These are phyloP conservation scores for Sanguinoderma infundibulare DNA, from an alignment of 1,284 basidiomycete species.

Conservation along the genomic window DNA sequence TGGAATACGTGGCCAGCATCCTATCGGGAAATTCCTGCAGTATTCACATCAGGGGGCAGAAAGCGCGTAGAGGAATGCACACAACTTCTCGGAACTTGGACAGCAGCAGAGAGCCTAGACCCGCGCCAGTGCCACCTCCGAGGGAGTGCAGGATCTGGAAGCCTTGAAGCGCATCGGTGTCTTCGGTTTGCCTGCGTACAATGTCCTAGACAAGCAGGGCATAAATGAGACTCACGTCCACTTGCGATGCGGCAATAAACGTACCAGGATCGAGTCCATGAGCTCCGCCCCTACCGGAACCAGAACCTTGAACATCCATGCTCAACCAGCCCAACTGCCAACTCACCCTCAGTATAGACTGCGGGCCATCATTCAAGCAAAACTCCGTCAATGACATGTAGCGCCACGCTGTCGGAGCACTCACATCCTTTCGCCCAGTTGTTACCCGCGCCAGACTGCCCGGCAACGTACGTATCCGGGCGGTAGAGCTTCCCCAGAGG, in stretches of 20 bases:
- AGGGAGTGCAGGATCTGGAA: conserved; percentile 94
- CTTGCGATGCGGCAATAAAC: conserved; percentile 12
- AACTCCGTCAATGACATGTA: not conserved
- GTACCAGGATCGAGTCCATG: conserved; percentile 82
- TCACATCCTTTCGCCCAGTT: conserved; percentile 92
- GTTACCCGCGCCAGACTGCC: conserved; percentile 84
- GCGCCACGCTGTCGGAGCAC: conserved; percentile 34
- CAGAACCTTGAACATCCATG: not conserved
- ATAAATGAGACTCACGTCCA: not conserved
- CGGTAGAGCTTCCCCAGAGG: conserved; percentile 79
- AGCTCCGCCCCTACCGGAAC: conserved; percentile 80
- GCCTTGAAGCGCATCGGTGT: conserved; percentile 89
- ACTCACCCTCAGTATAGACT: conserved; percentile 86
- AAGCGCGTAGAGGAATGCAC: conserved; percentile 34
- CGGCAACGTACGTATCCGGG: conserved; percentile 86
- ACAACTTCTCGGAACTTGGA: conserved; percentile 84
- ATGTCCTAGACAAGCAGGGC: conserved; percentile 54
- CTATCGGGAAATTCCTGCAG: conserved; percentile 86
- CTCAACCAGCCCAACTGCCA: not conserved
- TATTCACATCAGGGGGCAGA: conserved; percentile 40
- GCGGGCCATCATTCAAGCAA: not conserved
- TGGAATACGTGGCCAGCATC: conserved; percentile 93
- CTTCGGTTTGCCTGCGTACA: conserved; percentile 76
- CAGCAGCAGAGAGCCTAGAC: conserved; percentile 82
- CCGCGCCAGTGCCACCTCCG: conserved; percentile 92